Conservation (phyloP, 148 eudicot genomes). For the Talinum fruticosum region DNA sequence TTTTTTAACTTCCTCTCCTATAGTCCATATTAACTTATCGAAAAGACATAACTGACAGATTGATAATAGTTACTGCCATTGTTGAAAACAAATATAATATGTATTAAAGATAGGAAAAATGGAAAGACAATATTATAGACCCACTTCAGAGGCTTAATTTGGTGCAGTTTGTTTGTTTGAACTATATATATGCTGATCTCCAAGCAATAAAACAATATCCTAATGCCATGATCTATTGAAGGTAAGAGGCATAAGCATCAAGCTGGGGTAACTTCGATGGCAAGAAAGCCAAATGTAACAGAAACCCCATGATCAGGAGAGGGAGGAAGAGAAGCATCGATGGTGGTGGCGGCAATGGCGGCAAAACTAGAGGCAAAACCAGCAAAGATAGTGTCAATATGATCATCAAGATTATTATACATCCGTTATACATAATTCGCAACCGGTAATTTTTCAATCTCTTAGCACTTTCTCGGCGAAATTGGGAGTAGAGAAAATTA, state of each 20-base stretch:
- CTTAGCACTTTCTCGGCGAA: background rate
- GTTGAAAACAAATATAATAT: no score
- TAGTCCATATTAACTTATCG: no score
- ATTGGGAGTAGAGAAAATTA: background rate
- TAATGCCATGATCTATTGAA: no score
- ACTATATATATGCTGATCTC: no score
- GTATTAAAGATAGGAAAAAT: no score
- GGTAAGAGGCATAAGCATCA: background rate
- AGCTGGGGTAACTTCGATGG: slow-evolving; percentile 1
- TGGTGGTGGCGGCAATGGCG: slow-evolving; percentile 19
- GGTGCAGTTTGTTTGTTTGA: no score
- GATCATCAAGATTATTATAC: background rate
- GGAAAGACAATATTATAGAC: no score
- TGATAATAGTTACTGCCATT: no score
- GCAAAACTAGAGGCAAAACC: slow-evolving; percentile 15
- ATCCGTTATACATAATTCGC: background rate
- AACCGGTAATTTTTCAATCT: background rate
- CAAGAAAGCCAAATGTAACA: slow-evolving; percentile 13
- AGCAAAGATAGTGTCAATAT: slow-evolving; percentile 1
- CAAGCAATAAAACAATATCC: no score
- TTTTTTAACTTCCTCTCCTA: no score
- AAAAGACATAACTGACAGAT: no score
- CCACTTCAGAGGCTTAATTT: no score
- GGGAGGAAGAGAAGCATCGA: slow-evolving; percentile 9
- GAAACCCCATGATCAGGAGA: slow-evolving; percentile 8